Evolutionary conservation across 2,329 filamentous ascomycete genomes (phyloP).

Genomic region (Diaporthe batatas): DNA sequence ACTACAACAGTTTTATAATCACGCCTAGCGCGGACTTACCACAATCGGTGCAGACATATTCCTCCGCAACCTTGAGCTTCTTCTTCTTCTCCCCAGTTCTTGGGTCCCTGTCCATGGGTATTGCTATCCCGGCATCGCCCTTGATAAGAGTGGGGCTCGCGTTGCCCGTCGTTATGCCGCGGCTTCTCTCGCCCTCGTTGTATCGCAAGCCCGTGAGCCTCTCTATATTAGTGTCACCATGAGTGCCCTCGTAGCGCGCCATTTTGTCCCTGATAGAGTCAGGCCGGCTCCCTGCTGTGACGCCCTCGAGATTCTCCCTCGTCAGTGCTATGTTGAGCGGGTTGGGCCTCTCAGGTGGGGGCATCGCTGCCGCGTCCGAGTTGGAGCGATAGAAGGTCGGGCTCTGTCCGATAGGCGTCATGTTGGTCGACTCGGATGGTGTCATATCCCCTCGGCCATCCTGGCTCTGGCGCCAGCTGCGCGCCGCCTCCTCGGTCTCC

Average conservation of each 20-base stretch:
- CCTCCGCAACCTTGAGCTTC: slow-evolving; percentile 85
- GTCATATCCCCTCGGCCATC: slow-evolving; percentile 68
- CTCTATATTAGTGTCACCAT: slow-evolving; percentile 85
- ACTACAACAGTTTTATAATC: background rate
- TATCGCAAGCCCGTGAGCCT: slow-evolving; percentile 92
- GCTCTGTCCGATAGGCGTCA: slow-evolving; percentile 50
- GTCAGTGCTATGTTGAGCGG: slow-evolving; percentile 78
- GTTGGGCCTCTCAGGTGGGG: slow-evolving; percentile 73
- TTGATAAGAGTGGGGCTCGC: slow-evolving; percentile 84
- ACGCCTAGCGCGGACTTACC: slow-evolving; percentile 63
- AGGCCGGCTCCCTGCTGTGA: slow-evolving; percentile 72
- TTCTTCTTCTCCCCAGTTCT: slow-evolving; percentile 84
- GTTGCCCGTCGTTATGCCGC: slow-evolving; percentile 88
- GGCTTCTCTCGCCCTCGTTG: slow-evolving; percentile 87
- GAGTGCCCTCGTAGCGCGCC: slow-evolving; percentile 82
- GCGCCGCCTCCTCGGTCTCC: slow-evolving; percentile 76
- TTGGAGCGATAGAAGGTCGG: slow-evolving; percentile 49
- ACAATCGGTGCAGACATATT: slow-evolving; percentile 97
- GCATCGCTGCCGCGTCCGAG: slow-evolving; percentile 67
- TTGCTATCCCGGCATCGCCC: slow-evolving; percentile 88
- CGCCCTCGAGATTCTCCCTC: slow-evolving; percentile 83
- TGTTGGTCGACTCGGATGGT: slow-evolving; percentile 60
- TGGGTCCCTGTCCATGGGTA: slow-evolving; percentile 82
- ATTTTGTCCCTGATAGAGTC: slow-evolving; percentile 89
- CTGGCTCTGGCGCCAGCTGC: slow-evolving; percentile 71